Evolutionary conservation across 2,329 filamentous ascomycete genomes (phyloP), one percentile per base, ranked within the genome.

Genomic region (Cryphonectria naterciae): DNA sequence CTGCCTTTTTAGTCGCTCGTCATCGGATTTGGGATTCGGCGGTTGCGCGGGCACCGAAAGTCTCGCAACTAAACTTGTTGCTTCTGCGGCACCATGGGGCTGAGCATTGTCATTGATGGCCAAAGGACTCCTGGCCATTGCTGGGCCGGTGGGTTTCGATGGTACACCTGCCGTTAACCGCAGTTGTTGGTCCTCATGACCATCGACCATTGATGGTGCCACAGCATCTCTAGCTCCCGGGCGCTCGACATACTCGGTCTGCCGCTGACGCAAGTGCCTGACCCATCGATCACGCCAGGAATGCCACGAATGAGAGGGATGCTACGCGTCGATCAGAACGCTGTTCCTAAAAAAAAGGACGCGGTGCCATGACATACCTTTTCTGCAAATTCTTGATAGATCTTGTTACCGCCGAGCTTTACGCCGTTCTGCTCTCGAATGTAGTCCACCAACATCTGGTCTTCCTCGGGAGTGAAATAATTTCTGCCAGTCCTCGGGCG

Each of bases 381-480:
- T 39, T 72, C 68, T 1, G 77, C 81, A 2, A 83, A 74, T 0
- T 77, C 72, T 56, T 77, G 65, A 73, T 80, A 84, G 19, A 81
- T 76, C 13, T 72, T 66, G 65, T 77, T 79, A 22, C 79, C 80
- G 0, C 58, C 41, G 39, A 75, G 43, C 1, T 22, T 11, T 8
- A 64, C 39, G 32, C 37, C 35, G 2, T 43, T 28, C 7, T 10
- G 54, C n/a, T 41, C 22, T 43, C 65, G 69, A 10, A 81, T 62
- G 73, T 75, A 77, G 0, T 74, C 35, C 2, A 79, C 62, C 15
- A 83, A 70, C 2, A 79, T 69, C 2, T 76, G 35, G 70, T 83
- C 81, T 64, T 83, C 81, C 7, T 78, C 76, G 4, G 69, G 1
- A 2, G 79, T 82, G 68, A 81, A 82, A 1, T 67, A 90, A 74